phyloP scores from a whole-genome alignment of 1,284 basidiomycete species.

The Fomes fomentarius region DNA sequence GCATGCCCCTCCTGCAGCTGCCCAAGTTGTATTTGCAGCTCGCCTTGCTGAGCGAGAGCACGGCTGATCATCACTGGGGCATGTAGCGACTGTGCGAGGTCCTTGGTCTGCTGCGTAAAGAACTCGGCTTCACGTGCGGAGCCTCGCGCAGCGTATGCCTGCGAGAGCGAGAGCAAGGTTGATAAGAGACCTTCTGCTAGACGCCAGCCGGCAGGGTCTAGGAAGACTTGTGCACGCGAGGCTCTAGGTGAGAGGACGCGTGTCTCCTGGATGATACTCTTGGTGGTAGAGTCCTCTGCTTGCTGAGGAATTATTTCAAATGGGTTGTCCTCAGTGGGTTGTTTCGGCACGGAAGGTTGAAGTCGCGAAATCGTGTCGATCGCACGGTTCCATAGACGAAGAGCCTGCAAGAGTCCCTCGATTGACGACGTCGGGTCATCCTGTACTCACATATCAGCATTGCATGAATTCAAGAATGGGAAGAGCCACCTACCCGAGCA shows the following conservation, averaged over 20 bases:
- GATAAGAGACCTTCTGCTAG: conserved; percentile 70
- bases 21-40: conserved; percentile 68
- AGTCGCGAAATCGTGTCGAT: conserved; percentile 72
- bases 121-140: conserved; percentile 84
- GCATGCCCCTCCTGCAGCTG: conserved; percentile 56
- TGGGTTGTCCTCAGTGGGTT: conserved; percentile 53
- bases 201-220: conserved; percentile 73
- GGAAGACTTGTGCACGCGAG: conserved; percentile 26
- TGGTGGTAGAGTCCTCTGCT: conserved; percentile 2
- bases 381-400: conserved; percentile 83
- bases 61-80: conserved; percentile 67
- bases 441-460: conserved; percentile 40
- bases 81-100: conserved; percentile 68
- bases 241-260: conserved; percentile 27
- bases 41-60: conserved; percentile 65
- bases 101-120: conserved; percentile 74
- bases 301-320: conserved; percentile 47
- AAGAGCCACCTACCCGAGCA: conserved; percentile 51
- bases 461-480: too few species aligned
- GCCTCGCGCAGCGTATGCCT: conserved; percentile 70
- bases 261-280: conserved; percentile 11
- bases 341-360: conserved; percentile 39
- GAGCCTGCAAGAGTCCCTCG: conserved; percentile 65
- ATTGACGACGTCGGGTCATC: conserved; percentile 67
- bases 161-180: conserved; percentile 65